Base-by-base conservation (phyloP, 2,329 filamentous ascomycete species). In the Torrubiella hemipterigena region DNA sequence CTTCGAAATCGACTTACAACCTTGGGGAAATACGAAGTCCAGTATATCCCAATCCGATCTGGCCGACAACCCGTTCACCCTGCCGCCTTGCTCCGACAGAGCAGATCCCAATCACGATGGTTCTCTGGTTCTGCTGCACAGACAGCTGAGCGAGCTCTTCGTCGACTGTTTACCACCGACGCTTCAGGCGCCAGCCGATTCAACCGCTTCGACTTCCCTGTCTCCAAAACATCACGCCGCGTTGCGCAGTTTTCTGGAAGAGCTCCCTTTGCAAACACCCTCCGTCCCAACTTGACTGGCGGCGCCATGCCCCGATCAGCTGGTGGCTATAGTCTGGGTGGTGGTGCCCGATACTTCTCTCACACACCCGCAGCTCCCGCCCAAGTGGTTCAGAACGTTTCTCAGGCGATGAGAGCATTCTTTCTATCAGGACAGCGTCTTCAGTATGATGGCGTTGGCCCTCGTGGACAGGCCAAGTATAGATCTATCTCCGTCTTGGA, bases 311-410 rank as follows among this genome's bases (percentile, higher is more conserved):
- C 83, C 20, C 76, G 89, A 34, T 84, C 83, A 23, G 83, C 87
- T 7, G 86, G 89, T 42, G 91, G 91, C n/a, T 98, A 98, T 51
- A 68, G 68, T 40, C 60, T 83, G 23, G 59, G 69, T 34, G 83
- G 83, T 18, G 76, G 81, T 42, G 82, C 77, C 16, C 73, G 89
- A 42, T 89, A 89, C 62, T 96, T 96, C 59, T 93, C 85, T 2
- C 87, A 95, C 58, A 73, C 77, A 1, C 85, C 89, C 2, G 80
- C 83, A 8, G 74, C 79, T 7, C 86, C 85, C 23, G 85, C 87
- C 2, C 84, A 96, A 53, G 85, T 96, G 28, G 73, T 96, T 31
- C 81, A 91, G 54, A 94, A 94, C 56, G 89, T 95, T n/a, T 93
- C 85, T 10, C 78, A 86, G 44, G 91, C 86, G 5, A 78, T 96